Evolutionary conservation across 179 eudicot genomes (phyloP).

Genomic region (Beta macrorhiza): DNA sequence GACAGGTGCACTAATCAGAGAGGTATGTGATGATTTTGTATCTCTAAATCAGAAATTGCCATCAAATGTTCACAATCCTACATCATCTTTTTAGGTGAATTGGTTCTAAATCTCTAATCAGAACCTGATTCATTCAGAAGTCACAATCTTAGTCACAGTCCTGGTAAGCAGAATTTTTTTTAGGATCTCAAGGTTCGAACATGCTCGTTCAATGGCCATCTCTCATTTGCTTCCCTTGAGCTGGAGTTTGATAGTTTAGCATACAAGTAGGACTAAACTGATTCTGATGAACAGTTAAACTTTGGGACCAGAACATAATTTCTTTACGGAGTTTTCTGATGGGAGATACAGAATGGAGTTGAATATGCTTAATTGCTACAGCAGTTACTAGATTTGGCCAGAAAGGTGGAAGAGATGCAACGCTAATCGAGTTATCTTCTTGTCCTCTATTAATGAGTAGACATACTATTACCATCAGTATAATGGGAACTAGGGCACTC

Average conservation of each 20-base stretch:
- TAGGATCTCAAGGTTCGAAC: background rate
- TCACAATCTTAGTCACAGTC: too few relatives aligned
- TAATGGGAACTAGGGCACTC: background rate
- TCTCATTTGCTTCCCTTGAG: background rate
- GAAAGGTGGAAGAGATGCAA: background rate
- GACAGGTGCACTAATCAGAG: too few relatives aligned
- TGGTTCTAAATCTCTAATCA: background rate
- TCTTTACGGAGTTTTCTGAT: too few relatives aligned
- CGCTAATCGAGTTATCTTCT: background rate
- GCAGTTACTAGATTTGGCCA: background rate
- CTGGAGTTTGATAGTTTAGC: background rate
- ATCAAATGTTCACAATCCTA: background rate
- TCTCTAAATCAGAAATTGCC: background rate
- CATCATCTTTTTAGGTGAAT: background rate
- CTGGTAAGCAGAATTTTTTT: too few relatives aligned
- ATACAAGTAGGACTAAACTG: background rate
- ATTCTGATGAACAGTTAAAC: background rate
- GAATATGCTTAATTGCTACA: background rate
- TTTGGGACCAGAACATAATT: background rate
- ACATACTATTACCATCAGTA: background rate
- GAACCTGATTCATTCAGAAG: background rate
- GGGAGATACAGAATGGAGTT: background rate
- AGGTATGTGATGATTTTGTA: too few relatives aligned
- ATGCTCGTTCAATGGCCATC: background rate
- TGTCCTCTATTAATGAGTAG: background rate